Evolutionary conservation across 2,329 filamentous ascomycete species (phyloP), one percentile per base, ranked within the genome.

Genomic region (Pseudogymnoascus sp.): DNA sequence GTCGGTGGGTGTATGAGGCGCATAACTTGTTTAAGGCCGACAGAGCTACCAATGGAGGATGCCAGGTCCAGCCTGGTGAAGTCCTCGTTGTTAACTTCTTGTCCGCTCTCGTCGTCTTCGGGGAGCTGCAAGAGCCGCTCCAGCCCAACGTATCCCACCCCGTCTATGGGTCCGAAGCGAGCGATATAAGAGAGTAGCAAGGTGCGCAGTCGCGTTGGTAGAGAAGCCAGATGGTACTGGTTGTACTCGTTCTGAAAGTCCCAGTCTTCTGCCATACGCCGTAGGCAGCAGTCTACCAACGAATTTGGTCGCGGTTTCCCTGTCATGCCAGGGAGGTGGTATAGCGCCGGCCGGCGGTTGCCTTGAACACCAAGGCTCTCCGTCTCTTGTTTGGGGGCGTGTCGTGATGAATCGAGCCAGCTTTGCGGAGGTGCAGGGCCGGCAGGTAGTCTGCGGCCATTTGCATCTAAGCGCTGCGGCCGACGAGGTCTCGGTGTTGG

Each of bases 371-470:
- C 61, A 44, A 38, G 36, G 13, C 60, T 59, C 36, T 67, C 63
- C 62, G 28, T 53, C 60, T 63, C 21, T 36, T n/a, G 28, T 31
- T 57, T 11, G 19, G 65, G 71, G 8, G 68, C 71, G 66, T 72
- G 67, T 63, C 62, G 71, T 2, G 75, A 76, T 64, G 71, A 68
- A 65, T 76, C 67, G 63, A 78, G 71, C 85, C 85, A 87, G 69
- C 83, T 86, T 38, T 78, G 77, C 1, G 85, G 85, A 21, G 85
- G 80, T 26, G 83, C 79, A 21, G 85, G 85, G 0, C 85, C 85
- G 1, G 85, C 78, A 9, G 84, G 84, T 19, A 80, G 73, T 63
- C 82, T 78, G 63, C 80, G 77, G 17, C 83, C 82, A 69, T 76
- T 73, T 15, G 72, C 72, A 68, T 82, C 81, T 44, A 80, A 74